Conservation (phyloP, 179 eudicot genomes). For the Amaranthus tricolor region DNA sequence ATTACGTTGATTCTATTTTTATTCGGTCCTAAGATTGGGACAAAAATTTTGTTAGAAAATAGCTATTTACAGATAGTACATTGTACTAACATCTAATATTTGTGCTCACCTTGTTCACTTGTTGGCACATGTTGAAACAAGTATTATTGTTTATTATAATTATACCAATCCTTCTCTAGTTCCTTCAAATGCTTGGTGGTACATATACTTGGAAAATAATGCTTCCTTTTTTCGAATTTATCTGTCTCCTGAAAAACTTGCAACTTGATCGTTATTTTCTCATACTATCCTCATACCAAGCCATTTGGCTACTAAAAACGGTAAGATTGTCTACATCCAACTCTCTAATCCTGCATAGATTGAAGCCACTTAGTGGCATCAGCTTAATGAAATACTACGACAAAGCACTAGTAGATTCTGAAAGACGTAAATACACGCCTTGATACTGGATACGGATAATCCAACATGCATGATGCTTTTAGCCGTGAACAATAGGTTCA, state of each 20-base stretch:
- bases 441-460: no score
- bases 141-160: neutral
- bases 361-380: no score
- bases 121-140: slow-evolving; percentile 1
- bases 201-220: neutral
- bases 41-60: slow-evolving; percentile 30
- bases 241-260: neutral
- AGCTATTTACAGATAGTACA: slow-evolving; percentile 5
- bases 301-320: no score
- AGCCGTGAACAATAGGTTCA: no score
- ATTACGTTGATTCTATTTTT: neutral
- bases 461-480: no score
- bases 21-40: neutral
- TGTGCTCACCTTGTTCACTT: slow-evolving; percentile 3
- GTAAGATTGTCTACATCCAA: no score
- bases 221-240: neutral
- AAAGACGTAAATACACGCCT: no score
- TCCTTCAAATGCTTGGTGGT: neutral
- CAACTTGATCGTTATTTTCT: neutral
- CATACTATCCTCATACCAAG: neutral
- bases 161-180: neutral
- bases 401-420: no score
- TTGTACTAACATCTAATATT: slow-evolving; percentile 7
- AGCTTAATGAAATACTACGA: no score
- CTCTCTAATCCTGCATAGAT: no score